Percentiles rank a stretch among this genome's conserved stretches.
Evolutionary conservation across 179 eudicot genomes (phyloP).

Genomic region (Actinidia polygama): DNA sequence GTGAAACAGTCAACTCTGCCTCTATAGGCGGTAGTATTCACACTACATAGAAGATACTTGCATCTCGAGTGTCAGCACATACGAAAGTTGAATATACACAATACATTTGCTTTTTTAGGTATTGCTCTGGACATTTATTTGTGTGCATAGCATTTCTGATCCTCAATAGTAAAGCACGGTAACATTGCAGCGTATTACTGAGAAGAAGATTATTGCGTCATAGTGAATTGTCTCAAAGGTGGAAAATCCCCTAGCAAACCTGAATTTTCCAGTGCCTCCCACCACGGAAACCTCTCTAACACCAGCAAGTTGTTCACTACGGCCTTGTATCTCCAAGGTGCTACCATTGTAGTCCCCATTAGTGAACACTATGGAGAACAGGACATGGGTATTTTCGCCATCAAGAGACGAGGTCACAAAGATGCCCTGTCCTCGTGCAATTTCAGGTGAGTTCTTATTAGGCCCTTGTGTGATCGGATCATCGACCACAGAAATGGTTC

Average conservation of each 20-base stretch:
- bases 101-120: no score
- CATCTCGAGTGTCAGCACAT: no score
- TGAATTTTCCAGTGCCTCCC: constrained; percentile 21
- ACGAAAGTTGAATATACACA: no score
- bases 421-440: constrained; percentile 13
- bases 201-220: neutral
- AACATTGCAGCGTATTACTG: neutral
- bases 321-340: constrained; percentile 19
- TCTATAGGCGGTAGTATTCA: no score
- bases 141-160: no score
- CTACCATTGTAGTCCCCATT: neutral
- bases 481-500: neutral
- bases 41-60: no score
- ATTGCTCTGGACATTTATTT: no score
- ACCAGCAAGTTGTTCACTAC: neutral
- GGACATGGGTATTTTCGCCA: neutral
- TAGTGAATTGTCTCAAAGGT: constrained; percentile 4
- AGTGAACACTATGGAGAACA: constrained; percentile 3
- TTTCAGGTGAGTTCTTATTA: neutral
- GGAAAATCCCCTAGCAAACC: constrained; percentile 18
- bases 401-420: constrained; percentile 6
- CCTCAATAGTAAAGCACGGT: constrained; percentile 13
- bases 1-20: no score
- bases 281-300: neutral
- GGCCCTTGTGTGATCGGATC: neutral